phyloP scores from a whole-genome alignment of 2,329 filamentous ascomycete genomes.

The Pseudocercospora eumusae region DNA sequence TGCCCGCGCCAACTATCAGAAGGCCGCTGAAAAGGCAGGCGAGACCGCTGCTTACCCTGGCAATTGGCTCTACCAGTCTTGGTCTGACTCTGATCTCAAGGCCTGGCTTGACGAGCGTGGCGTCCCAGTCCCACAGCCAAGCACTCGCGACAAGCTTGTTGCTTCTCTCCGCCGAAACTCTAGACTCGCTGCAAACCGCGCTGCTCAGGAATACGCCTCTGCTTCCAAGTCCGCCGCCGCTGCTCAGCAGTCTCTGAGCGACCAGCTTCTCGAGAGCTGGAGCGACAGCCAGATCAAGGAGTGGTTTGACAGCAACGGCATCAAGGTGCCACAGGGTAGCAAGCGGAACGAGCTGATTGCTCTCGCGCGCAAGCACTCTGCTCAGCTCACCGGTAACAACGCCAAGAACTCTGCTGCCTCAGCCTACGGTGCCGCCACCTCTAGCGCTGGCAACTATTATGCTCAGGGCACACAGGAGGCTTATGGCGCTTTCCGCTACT shows the following conservation, averaged over 20 bases:
- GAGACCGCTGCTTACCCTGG: slow-evolving; percentile 86
- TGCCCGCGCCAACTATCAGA: slow-evolving; percentile 78
- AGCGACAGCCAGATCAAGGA: slow-evolving; percentile 86
- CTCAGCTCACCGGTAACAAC: slow-evolving; percentile 64
- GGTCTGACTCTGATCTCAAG: slow-evolving; percentile 93
- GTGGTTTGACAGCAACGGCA: slow-evolving; percentile 86
- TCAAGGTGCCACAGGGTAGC: slow-evolving; percentile 88
- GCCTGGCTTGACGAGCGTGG: slow-evolving; percentile 89
- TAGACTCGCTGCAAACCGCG: slow-evolving; percentile 50
- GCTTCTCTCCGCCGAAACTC: slow-evolving; percentile 89
- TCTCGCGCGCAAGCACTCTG: slow-evolving; percentile 83
- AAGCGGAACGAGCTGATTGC: slow-evolving; percentile 87
- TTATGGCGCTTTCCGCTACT: slow-evolving; percentile 38
- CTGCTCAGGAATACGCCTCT: slow-evolving; percentile 62
- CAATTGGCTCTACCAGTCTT: slow-evolving; percentile 88
- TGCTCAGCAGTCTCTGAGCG: slow-evolving; percentile 73
- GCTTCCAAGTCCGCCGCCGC: slow-evolving; percentile 58
- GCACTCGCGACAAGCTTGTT: slow-evolving; percentile 81
- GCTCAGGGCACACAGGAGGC: slow-evolving; percentile 72
- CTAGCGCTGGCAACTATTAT: slow-evolving; percentile 69
- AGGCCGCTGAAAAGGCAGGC: slow-evolving; percentile 70
- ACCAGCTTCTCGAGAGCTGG: slow-evolving; percentile 87
- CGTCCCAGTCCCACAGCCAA: slow-evolving; percentile 80
- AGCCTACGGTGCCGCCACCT: slow-evolving; percentile 50
- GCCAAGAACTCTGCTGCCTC: slow-evolving; percentile 41